Conservation (phyloP, 2,329 filamentous ascomycete species). For the Graphium sp. region DNA sequence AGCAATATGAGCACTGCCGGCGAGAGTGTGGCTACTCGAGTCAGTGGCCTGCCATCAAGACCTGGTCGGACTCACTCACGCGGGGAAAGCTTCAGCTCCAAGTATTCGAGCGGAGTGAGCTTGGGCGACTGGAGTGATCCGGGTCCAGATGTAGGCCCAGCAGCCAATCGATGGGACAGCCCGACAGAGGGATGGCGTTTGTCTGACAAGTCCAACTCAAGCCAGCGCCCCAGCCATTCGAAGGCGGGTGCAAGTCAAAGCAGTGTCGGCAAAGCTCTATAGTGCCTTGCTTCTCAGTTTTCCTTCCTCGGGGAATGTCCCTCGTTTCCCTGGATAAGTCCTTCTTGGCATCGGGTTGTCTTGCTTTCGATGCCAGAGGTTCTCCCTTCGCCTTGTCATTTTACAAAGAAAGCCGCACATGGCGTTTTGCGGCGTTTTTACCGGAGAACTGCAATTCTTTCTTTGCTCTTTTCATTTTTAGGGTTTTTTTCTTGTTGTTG, state of each 20-base stretch:
- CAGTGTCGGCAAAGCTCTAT: constrained; percentile 4
- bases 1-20: constrained; percentile 12
- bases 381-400: neutral
- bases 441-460: neutral
- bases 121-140: constrained; percentile 30
- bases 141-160: constrained; percentile 33
- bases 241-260: neutral
- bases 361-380: neutral
- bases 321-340: too few species aligned
- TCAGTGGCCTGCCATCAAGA: constrained; percentile 4
- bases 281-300: too few species aligned
- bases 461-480: too few species aligned
- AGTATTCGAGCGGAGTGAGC: constrained; percentile 32
- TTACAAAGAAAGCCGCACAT: too few species aligned
- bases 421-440: too few species aligned
- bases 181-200: constrained; percentile 6
- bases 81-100: constrained; percentile 16
- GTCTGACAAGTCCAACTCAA: neutral
- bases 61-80: constrained; percentile 14
- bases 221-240: too few species aligned
- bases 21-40: constrained; percentile 6
- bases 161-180: constrained; percentile 13
- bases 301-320: too few species aligned
- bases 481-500: neutral
- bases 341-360: too few species aligned